Base-by-base conservation (phyloP, 1,284 basidiomycete species). In the Rhodotorula sp. region DNA sequence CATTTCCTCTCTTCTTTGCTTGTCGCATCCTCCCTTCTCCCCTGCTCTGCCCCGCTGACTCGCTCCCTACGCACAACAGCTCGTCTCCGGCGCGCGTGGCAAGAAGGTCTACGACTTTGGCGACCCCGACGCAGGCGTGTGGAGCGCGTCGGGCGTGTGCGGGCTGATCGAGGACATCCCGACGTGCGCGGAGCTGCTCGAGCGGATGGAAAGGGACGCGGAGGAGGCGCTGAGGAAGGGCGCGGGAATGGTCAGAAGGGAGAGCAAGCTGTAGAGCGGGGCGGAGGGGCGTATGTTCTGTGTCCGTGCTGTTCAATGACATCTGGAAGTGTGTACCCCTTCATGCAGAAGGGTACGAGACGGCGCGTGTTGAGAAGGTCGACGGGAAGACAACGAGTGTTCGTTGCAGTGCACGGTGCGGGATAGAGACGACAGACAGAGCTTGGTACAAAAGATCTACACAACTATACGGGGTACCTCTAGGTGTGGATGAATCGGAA, bases 161-260 rank as follows among this genome's bases (percentile, higher is more conserved):
- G 94, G 94, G 1, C 83, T 97, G 72, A 94, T 96, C 80, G 85
- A 91, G 67, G 92, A 96, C 80, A 88, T 93, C 63, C 92, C 92
- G 27, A 90, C 89, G 2, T 96, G 94, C 83, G 85, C 90, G 75
- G 90, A 86, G 66, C 84, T 97, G 34, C 78, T 96, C 64, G 79
- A 81, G 34, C 84, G 86, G 76, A 88, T 97, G 63, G 94, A 92
- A 83, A 83, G 80, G 64, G 93, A 95, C 78, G 90, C 90, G 1
- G 90, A 92, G 81, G 86, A 72, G 64, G 61, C 72, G 27, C 22
- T 76, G 48, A 21, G 72, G 22, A 48, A 58, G n/a, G 60, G 62
- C 9, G 73, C 75, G 9, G 60, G 32, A 25, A 70, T 63, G 61
- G 70, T 74, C 46, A 66, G 67, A 25, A n/a, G 36, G 3, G n/a